Evolutionary conservation across 148 eudicot species (phyloP).

Genomic region (Persicaria tinctoria): DNA sequence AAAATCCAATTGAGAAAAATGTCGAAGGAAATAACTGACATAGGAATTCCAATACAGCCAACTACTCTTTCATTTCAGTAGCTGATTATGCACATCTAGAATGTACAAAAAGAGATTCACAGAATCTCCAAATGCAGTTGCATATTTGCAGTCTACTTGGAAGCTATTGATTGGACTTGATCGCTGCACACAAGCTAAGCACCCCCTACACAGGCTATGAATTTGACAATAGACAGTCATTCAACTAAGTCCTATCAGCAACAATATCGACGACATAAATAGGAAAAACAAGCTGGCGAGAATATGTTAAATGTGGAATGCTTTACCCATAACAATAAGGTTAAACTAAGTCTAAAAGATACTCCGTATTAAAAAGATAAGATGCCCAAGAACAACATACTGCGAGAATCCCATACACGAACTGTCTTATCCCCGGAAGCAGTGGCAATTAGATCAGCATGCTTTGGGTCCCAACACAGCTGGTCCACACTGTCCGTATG

Average conservation of each 20-base stretch:
- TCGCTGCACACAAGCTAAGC: neutral
- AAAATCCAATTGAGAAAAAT: neutral
- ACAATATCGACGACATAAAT: neutral
- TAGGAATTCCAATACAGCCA: neutral
- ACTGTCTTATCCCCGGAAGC: slow-evolving; percentile 98
- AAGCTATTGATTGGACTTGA: neutral
- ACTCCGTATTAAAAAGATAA: neutral
- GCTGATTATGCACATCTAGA: neutral
- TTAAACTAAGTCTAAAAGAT: neutral
- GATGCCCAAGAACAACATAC: slow-evolving; percentile 35
- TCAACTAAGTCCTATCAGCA: neutral
- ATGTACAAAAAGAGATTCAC: neutral
- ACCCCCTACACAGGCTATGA: neutral
- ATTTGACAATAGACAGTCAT: neutral
- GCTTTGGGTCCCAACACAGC: slow-evolving; percentile 98
- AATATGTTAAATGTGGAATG: neutral
- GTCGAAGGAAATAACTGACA: neutral
- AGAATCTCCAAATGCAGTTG: neutral
- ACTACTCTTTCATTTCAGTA: neutral
- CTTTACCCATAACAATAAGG: neutral
- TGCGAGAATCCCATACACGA: slow-evolving; percentile 98
- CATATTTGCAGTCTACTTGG: neutral
- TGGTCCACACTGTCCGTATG: slow-evolving; percentile 98
- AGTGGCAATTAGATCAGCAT: slow-evolving; percentile 84
- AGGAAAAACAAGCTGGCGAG: neutral